A percentile compares a stretch with the other conserved stretches of the same genome.
Evolutionary conservation across 2,329 filamentous ascomycete species (phyloP).

Genomic region (Talaromyces albobiverticillius): DNA sequence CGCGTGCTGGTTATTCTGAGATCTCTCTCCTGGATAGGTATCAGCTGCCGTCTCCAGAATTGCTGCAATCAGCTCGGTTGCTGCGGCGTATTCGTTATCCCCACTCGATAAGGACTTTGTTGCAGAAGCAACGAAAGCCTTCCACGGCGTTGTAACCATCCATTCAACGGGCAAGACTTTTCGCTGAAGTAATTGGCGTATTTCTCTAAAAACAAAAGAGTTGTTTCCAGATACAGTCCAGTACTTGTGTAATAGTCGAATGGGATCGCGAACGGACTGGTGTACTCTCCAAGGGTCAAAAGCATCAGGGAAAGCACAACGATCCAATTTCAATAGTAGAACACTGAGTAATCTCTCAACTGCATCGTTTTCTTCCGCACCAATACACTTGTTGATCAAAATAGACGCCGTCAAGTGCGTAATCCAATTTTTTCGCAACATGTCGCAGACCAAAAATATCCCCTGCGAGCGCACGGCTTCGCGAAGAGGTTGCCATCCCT

Average conservation of each 20-base stretch:
- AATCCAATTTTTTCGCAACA: conserved; percentile 36
- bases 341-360: conserved; percentile 33
- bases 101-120: conserved; percentile 35
- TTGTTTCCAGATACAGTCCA: conserved; percentile 19
- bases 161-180: conserved; percentile 35
- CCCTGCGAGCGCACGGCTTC: conserved; percentile 41
- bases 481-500: conserved; percentile 40
- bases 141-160: conserved; percentile 40
- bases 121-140: conserved; percentile 33
- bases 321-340: conserved; percentile 26
- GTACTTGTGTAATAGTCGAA: conserved; percentile 32
- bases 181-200: conserved; percentile 33
- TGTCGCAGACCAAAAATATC: conserved; percentile 34
- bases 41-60: conserved; percentile 28
- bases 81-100: conserved; percentile 31
- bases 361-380: conserved; percentile 32
- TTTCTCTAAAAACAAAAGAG: conserved; percentile 32
- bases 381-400: conserved; percentile 33
- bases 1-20: not conserved
- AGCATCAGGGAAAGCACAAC: conserved; percentile 27
- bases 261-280: conserved; percentile 24
- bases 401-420: conserved; percentile 28
- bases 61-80: conserved; percentile 30
- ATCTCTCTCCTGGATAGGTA: conserved; percentile 8
- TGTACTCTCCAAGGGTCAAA: conserved; percentile 22